Percentiles rank a stretch among this genome's conserved stretches.
phyloP scores from a whole-genome alignment of 2,329 filamentous ascomycete genomes.

The Hymenoscyphus salicellus region DNA sequence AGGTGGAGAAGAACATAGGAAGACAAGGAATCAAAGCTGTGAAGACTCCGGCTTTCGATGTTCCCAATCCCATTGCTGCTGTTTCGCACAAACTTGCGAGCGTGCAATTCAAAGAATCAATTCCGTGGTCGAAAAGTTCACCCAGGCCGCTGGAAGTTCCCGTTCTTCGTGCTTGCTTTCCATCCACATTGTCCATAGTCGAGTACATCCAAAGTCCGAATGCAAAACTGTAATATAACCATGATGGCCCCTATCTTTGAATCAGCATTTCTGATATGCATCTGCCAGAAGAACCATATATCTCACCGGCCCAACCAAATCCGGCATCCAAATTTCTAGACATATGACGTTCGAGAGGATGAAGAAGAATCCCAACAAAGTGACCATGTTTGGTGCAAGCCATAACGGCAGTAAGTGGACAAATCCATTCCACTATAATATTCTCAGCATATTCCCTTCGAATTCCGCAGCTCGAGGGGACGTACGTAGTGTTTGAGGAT shows the following conservation, averaged over 20 bases:
- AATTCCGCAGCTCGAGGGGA: conserved; percentile 25
- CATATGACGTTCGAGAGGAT: conserved; percentile 77
- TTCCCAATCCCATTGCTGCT: conserved; percentile 87
- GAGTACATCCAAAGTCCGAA: conserved; percentile 98
- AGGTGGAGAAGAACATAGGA: conserved; percentile 99
- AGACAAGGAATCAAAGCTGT: conserved; percentile 88
- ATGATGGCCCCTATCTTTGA: conserved; percentile 68
- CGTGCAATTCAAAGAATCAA: conserved; percentile 97
- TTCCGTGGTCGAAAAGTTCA: conserved; percentile 97
- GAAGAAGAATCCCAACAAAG: conserved; percentile 89
- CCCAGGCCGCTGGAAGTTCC: conserved; percentile 92
- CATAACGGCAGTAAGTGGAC: conserved; percentile 90
- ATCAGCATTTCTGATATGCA: conserved; percentile 19
- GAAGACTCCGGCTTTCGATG: conserved; percentile 80
- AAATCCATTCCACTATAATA: conserved; percentile 85
- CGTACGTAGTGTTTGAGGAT: conserved; percentile 93
- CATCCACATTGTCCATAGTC: conserved; percentile 98
- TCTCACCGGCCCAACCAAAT: conserved; percentile 82
- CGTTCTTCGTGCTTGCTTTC: conserved; percentile 92
- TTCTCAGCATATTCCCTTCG: conserved; percentile 18
- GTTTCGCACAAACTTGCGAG: conserved; percentile 87
- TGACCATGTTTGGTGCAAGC: conserved; percentile 98
- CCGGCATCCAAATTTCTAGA: conserved; percentile 78
- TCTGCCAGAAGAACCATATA: background rate
- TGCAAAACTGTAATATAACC: conserved; percentile 95